Conservation (phyloP, 495 filamentous ascomycete genomes). For the Rhypophila decipiens region DNA sequence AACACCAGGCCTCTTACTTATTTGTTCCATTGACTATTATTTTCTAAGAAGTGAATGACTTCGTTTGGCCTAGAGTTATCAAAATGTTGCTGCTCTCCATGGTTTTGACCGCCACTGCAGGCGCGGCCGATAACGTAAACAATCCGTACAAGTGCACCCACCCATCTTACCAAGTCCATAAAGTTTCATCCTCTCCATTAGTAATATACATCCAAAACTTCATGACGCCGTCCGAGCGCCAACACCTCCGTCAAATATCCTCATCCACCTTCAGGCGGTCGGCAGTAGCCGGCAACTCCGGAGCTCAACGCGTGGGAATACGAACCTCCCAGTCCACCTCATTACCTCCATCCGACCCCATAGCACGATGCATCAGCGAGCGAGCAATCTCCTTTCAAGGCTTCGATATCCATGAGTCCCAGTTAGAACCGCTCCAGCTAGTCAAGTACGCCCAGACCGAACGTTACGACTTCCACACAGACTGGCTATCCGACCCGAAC, state of each 20-base stretch:
- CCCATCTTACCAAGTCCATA: constrained; percentile 41
- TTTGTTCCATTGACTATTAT: too few species aligned
- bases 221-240: constrained; percentile 34
- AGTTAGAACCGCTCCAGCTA: constrained; percentile 49
- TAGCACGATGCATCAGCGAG: constrained; percentile 61
- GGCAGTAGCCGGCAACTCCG: constrained; percentile 26
- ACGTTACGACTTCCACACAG: constrained; percentile 50
- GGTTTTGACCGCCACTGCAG: neutral
- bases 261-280: constrained; percentile 35
- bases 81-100: constrained; percentile 16
- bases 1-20: constrained; percentile 4
- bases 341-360: constrained; percentile 45
- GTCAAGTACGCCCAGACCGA: constrained; percentile 45
- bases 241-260: constrained; percentile 37
- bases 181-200: constrained; percentile 48
- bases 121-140: constrained; percentile 1
- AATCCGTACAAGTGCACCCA: constrained; percentile 27
- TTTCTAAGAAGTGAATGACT: too few species aligned
- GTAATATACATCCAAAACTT: constrained; percentile 51
- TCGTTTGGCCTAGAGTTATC: too few species aligned
- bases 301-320: too few species aligned
- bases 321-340: constrained; percentile 42
- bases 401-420: constrained; percentile 35
- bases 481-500: constrained; percentile 44
- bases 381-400: constrained; percentile 68